A percentile compares a stretch with the other conserved stretches of the same genome.
These are phyloP conservation scores for Trichoderma harzianum DNA, from an alignment of 2,329 filamentous ascomycete species.

Conservation along the genomic window DNA sequence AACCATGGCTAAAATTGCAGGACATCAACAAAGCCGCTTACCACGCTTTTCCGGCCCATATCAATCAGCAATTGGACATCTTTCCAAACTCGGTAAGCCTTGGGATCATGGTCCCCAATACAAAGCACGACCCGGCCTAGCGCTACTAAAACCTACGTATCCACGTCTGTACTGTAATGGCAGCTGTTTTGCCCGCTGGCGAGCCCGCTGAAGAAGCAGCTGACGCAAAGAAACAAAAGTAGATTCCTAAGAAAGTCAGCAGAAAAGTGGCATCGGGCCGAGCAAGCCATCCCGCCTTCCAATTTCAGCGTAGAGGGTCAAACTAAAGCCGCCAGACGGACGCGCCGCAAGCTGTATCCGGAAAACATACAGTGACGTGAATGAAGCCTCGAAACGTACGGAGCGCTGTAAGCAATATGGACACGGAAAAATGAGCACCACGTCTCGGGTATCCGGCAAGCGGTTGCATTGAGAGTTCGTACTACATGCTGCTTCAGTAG, in stretches of 20 bases:
- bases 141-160: neutral
- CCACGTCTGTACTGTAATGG: neutral
- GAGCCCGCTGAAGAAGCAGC: conserved; percentile 1
- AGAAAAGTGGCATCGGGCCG: conserved; percentile 11
- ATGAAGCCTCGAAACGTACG: neutral
- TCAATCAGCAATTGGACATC: neutral
- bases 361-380: neutral
- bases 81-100: neutral
- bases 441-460: conserved; percentile 7
- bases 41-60: neutral
- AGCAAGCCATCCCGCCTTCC: conserved; percentile 15
- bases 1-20: neutral
- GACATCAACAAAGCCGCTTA: neutral
- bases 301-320: conserved; percentile 2
- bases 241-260: conserved; percentile 1
- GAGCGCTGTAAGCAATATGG: conserved; percentile 1
- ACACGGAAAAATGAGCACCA: neutral
- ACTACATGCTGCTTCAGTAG: neutral
- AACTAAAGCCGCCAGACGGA: neutral
- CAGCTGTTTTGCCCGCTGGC: neutral
- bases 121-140: neutral
- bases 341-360: neutral
- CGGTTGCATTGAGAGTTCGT: neutral
- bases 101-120: neutral
- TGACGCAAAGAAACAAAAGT: neutral